Percentiles rank a stretch among this genome's conserved stretches.
Conservation (phyloP, 2,329 filamentous ascomycete genomes). For the Atkinsonella hypoxylon region DNA sequence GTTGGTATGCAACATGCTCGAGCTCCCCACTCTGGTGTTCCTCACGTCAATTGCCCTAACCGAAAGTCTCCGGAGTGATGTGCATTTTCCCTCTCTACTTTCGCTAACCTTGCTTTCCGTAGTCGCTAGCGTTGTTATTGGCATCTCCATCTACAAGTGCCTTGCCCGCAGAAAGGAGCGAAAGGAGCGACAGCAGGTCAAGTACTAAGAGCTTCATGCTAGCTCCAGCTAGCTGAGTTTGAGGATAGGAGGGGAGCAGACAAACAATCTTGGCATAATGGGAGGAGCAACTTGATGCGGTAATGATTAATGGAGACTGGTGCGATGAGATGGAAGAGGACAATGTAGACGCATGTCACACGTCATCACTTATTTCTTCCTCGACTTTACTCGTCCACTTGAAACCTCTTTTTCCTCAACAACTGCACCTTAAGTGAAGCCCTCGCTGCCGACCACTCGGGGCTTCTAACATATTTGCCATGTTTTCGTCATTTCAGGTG, state of each 20-base stretch:
- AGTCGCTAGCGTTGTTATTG: conserved; percentile 23
- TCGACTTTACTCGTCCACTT: not conserved
- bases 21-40: not conserved
- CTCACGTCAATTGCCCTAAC: not conserved
- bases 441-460: conserved; percentile 1
- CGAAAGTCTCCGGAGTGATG: not conserved
- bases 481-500: not conserved
- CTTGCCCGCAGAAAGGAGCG: conserved; percentile 15
- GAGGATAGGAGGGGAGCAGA: not conserved
- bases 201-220: conserved; percentile 10
- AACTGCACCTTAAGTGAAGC: not conserved
- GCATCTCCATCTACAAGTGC: conserved; percentile 21
- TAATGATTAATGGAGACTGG: not conserved
- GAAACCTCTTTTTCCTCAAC: not conserved
- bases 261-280: not conserved
- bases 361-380: not conserved
- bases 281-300: not conserved
- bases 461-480: not conserved
- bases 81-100: not conserved
- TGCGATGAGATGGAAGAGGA: not conserved
- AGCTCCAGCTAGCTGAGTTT: not conserved
- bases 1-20: conserved; percentile 19
- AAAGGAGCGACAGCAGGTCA: conserved; percentile 20
- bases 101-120: conserved; percentile 7
- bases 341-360: not conserved